Percentiles rank a stretch among this genome's conserved stretches.
Evolutionary conservation across 139 green algal species (phyloP).

Genomic region (Dunaliella primolecta): DNA sequence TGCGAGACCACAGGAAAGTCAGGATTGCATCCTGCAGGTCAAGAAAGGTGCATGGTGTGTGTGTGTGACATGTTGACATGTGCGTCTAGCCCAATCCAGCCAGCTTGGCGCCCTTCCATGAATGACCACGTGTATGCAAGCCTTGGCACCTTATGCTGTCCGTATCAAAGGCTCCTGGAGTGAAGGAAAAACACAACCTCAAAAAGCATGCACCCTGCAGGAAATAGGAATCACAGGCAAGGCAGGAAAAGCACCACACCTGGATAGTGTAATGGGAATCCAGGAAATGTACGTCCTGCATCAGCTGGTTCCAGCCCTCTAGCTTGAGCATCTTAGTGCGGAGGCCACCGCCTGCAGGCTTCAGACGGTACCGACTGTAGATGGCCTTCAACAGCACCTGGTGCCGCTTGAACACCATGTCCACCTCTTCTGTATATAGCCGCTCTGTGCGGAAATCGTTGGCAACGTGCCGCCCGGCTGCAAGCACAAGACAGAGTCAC

Average conservation of each 20-base stretch:
- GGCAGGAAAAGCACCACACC: slow-evolving; percentile 23
- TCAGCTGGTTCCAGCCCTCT: slow-evolving; percentile 67
- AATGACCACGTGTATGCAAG: background rate
- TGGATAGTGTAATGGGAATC: slow-evolving; percentile 62
- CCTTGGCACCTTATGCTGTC: background rate
- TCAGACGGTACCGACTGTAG: slow-evolving; percentile 63
- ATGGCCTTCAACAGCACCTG: slow-evolving; percentile 61
- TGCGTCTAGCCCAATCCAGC: no score
- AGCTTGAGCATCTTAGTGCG: slow-evolving; percentile 67
- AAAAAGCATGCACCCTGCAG: no score
- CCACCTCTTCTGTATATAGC: slow-evolving; percentile 70
- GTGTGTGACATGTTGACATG: background rate
- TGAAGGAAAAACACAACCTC: no score
- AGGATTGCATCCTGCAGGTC: slow-evolving; percentile 49
- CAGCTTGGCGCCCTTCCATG: no score
- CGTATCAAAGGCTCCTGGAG: background rate
- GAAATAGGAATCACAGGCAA: no score
- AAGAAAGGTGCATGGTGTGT: background rate
- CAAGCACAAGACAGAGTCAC: background rate
- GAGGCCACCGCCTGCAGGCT: slow-evolving; percentile 61
- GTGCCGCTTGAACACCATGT: slow-evolving; percentile 59
- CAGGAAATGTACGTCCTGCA: slow-evolving; percentile 51
- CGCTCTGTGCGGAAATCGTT: slow-evolving; percentile 67
- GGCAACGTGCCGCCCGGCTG: slow-evolving; percentile 13
- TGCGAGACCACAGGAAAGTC: slow-evolving; percentile 68